Conservation (phyloP, 2,329 filamentous ascomycete genomes). For the Colletotrichum sp. region DNA sequence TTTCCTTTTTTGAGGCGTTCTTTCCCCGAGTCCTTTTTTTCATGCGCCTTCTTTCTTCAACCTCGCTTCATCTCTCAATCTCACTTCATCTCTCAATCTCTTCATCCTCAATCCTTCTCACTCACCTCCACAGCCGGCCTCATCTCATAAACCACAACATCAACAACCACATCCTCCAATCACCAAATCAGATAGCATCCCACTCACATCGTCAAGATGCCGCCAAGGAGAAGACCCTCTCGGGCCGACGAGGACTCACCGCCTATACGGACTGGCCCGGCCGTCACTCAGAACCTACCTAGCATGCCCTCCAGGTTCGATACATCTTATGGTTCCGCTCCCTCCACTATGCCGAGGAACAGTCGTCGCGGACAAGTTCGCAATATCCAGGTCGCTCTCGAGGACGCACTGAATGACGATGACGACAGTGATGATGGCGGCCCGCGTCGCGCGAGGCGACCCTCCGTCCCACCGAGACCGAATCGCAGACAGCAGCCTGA, state of each 20-base stretch:
- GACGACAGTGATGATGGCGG: not conserved
- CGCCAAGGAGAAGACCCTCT: constrained; percentile 9
- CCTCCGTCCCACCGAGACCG: not conserved
- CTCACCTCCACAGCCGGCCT: not conserved
- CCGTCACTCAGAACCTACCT: constrained; percentile 24
- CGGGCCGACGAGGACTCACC: not conserved
- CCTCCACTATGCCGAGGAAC: constrained; percentile 22
- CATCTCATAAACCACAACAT: not conserved
- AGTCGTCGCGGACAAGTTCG: constrained; percentile 23
- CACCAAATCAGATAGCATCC: not conserved
- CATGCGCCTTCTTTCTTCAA: not conserved
- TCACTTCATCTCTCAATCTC: not conserved
- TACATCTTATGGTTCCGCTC: constrained; percentile 28
- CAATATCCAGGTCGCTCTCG: constrained; percentile 23
- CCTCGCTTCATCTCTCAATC: not conserved
- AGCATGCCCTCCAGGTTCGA: constrained; percentile 24
- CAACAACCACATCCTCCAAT: not conserved
- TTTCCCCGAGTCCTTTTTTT: not conserved
- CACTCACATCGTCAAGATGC: constrained; percentile 7
- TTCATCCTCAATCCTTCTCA: not conserved
- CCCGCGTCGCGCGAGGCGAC: not conserved
- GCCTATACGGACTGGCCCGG: constrained; percentile 12
- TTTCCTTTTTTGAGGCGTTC: not conserved
- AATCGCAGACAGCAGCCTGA: not conserved
- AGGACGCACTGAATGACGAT: constrained; percentile 19